Conservation (phyloP, 305 asterid species). For the Fraxinus nigra region DNA sequence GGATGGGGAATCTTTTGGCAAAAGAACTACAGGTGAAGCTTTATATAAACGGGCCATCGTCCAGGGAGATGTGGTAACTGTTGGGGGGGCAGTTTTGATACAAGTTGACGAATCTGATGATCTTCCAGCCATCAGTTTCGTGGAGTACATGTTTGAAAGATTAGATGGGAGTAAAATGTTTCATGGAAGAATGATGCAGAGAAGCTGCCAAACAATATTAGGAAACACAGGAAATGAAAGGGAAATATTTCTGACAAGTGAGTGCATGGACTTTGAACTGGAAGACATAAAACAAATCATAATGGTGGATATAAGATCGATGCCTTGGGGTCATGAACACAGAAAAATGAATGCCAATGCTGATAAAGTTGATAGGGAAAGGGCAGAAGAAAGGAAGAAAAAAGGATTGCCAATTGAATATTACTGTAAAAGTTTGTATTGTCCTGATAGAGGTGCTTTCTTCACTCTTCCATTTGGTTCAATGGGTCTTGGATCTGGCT, state of each 20-base stretch:
- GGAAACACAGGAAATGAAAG: conserved; percentile 88
- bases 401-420: conserved; percentile 70
- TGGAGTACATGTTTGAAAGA: conserved; percentile 87
- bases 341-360: conserved; percentile 60
- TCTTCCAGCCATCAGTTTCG: conserved; percentile 48
- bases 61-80: conserved; percentile 57
- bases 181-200: conserved; percentile 79
- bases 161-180: conserved; percentile 64
- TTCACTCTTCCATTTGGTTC: conserved; percentile 49
- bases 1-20: conserved; percentile 63
- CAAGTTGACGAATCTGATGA: conserved; percentile 55
- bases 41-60: conserved; percentile 52
- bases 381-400: conserved; percentile 77
- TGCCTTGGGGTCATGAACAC: conserved; percentile 90
- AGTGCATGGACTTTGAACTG: conserved; percentile 59
- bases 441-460: conserved; percentile 92
- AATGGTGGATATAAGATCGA: conserved; percentile 46
- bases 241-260: conserved; percentile 78
- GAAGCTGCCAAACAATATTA: conserved; percentile 74
- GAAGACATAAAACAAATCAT: conserved; percentile 52
- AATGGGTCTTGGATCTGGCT: conserved; percentile 82
- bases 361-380: conserved; percentile 69
- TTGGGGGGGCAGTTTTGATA: conserved; percentile 57
- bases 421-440: conserved; percentile 83
- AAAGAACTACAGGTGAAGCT: conserved; percentile 51